These are phyloP conservation scores for Balakata baccata DNA, from an alignment of 345 rosid species.

Conservation along the genomic window DNA sequence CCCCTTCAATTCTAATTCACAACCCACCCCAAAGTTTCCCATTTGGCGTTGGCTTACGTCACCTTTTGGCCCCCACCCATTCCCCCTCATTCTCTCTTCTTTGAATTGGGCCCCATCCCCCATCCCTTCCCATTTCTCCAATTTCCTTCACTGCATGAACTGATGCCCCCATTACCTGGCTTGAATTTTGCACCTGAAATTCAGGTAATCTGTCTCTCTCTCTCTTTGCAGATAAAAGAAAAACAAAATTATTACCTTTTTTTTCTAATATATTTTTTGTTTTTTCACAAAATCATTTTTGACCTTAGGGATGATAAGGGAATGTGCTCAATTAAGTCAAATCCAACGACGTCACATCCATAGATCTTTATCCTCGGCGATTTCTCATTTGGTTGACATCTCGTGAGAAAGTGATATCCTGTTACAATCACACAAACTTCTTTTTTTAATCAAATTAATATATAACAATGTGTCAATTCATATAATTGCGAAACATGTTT, in stretches of 20 bases:
- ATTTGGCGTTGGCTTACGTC: conserved; percentile 11
- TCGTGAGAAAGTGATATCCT: conserved; percentile 49
- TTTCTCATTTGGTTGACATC: conserved; percentile 56
- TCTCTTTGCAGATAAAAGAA: too few relatives aligned
- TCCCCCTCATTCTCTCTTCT: background rate
- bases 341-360: conserved; percentile 48
- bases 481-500: background rate
- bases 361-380: conserved; percentile 55
- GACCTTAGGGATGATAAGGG: background rate
- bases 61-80: conserved; percentile 1
- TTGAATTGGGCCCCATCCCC: conserved; percentile 5
- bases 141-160: background rate
- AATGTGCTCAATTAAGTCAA: conserved; percentile 23
- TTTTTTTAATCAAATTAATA: too few relatives aligned
- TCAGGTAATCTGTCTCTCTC: background rate
- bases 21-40: background rate
- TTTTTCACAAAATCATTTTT: too few relatives aligned
- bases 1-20: background rate
- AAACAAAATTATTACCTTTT: too few relatives aligned
- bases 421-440: conserved; percentile 17
- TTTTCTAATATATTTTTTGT: too few relatives aligned
- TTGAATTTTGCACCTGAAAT: conserved; percentile 22
- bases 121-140: background rate
- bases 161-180: conserved; percentile 4
- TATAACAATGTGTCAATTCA: background rate